Evolutionary conservation across 2,329 filamentous ascomycete species (phyloP).

Genomic region (Aspergillus candidus): DNA sequence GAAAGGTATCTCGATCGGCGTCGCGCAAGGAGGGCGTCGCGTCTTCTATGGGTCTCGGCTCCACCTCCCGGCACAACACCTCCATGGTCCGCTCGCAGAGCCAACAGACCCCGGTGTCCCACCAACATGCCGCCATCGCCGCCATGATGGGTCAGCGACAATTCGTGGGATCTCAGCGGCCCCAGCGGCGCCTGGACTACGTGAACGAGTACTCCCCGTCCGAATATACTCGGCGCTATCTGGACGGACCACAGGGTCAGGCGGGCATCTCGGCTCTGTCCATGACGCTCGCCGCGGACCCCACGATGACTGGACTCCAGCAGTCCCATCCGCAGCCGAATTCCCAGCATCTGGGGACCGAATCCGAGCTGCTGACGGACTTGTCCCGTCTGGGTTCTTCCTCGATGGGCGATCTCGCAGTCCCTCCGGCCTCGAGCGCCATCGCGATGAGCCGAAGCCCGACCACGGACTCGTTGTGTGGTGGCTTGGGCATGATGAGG

Average conservation of each 20-base stretch:
- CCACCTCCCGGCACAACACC: constrained; percentile 27
- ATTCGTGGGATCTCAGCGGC: constrained; percentile 25
- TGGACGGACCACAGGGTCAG: constrained; percentile 26
- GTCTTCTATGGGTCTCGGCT: constrained; percentile 20
- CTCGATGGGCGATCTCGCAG: constrained; percentile 21
- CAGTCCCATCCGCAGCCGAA: constrained; percentile 11
- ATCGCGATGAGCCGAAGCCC: constrained; percentile 42
- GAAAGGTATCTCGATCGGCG: constrained; percentile 21
- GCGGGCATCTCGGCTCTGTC: constrained; percentile 18
- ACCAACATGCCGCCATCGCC: constrained; percentile 21
- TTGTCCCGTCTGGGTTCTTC: constrained; percentile 3
- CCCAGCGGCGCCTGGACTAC: constrained; percentile 27
- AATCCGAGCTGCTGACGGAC: constrained; percentile 9
- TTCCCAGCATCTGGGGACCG: constrained; percentile 20
- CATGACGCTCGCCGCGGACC: constrained; percentile 20
- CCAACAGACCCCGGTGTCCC: constrained; percentile 30
- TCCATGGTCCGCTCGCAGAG: constrained; percentile 37
- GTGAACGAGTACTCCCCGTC: constrained; percentile 39
- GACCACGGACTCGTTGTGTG: constrained; percentile 42
- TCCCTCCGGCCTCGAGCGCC: constrained; percentile 21
- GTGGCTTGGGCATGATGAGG: constrained; percentile 40
- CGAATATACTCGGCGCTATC: constrained; percentile 35
- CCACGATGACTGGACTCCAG: constrained; percentile 20
- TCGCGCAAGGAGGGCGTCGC: constrained; percentile 21
- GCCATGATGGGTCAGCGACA: constrained; percentile 25